Conservation (phyloP, 768 basidiomycete species). For the Suillus occidentalis region DNA sequence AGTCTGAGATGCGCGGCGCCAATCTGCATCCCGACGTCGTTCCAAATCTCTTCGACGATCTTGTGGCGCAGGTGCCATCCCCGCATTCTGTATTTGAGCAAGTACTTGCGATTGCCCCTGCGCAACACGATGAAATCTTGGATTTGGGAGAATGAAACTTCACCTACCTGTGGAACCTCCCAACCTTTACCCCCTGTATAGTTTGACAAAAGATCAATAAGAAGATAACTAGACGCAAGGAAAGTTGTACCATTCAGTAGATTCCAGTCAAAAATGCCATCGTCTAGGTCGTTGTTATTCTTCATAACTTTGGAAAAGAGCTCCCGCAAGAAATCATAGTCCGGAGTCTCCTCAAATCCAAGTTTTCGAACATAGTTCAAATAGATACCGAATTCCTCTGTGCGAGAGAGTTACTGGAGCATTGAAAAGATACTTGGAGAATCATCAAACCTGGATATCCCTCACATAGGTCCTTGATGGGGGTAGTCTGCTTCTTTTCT, state of each 20-base stretch:
- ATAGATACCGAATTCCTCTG: conserved; percentile 98
- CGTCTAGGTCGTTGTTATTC: conserved; percentile 87
- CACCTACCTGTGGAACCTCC: conserved; percentile 77
- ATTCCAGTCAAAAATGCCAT: conserved; percentile 97
- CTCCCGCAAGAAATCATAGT: conserved; percentile 97
- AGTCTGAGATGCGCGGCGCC: conserved; percentile 61
- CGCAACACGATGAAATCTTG: conserved; percentile 8
- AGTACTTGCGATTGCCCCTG: conserved; percentile 67
- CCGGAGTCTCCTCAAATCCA: conserved; percentile 98
- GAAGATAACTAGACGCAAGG: neutral
- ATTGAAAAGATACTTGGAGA: neutral
- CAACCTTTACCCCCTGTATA: conserved; percentile 84
- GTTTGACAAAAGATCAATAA: conserved; percentile 3
- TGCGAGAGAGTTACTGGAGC: conserved; percentile 9
- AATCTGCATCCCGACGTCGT: conserved; percentile 54
- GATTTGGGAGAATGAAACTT: neutral
- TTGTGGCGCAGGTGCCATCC: conserved; percentile 42
- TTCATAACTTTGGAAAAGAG: conserved; percentile 93
- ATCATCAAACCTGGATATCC: conserved; percentile 79
- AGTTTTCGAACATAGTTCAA: conserved; percentile 99
- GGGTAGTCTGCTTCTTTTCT: conserved; percentile 99
- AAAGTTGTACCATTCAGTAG: conserved; percentile 66
- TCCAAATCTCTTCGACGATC: conserved; percentile 62
- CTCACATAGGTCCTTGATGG: conserved; percentile 95
- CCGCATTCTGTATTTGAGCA: conserved; percentile 61